Conservation (phyloP, 2,329 filamentous ascomycete species). For the Tolypocladium sp. region DNA sequence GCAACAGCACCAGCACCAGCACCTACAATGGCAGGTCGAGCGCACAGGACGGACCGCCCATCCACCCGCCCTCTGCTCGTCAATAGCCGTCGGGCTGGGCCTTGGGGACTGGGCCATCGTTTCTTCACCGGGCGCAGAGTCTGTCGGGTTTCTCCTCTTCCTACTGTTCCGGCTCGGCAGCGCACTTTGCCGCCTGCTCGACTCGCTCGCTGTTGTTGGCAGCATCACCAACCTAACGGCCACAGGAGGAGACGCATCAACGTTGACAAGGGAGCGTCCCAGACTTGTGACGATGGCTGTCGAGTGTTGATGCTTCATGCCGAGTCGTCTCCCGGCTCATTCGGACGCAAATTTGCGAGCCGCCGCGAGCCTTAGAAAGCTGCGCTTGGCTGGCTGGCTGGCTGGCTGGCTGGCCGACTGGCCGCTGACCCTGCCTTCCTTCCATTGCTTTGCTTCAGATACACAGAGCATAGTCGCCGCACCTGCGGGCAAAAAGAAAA, state of each 20-base stretch:
- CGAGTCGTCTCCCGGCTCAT: neutral
- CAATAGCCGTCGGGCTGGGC: neutral
- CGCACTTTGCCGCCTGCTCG: neutral
- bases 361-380: neutral
- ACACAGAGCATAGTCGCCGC: slow-evolving; percentile 8
- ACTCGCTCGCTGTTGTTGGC: neutral
- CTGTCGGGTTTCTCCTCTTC: neutral
- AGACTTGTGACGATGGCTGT: neutral
- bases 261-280: neutral
- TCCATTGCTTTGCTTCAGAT: slow-evolving; percentile 5
- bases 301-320: neutral
- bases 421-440: slow-evolving; percentile 4
- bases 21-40: neutral
- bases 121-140: neutral
- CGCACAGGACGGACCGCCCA: neutral
- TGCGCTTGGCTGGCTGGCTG: neutral
- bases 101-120: neutral
- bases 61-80: neutral
- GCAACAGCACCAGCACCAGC: neutral
- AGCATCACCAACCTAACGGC: neutral
- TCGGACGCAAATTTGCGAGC: neutral
- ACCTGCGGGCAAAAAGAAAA: slow-evolving; percentile 10
- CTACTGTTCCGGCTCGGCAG: neutral
- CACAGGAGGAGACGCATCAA: neutral
- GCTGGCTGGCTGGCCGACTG: neutral